Evolutionary conservation across 1,139 yeast species (phyloP), one percentile per base, ranked within the genome.

Genomic region (Yamadazyma sp.): DNA sequence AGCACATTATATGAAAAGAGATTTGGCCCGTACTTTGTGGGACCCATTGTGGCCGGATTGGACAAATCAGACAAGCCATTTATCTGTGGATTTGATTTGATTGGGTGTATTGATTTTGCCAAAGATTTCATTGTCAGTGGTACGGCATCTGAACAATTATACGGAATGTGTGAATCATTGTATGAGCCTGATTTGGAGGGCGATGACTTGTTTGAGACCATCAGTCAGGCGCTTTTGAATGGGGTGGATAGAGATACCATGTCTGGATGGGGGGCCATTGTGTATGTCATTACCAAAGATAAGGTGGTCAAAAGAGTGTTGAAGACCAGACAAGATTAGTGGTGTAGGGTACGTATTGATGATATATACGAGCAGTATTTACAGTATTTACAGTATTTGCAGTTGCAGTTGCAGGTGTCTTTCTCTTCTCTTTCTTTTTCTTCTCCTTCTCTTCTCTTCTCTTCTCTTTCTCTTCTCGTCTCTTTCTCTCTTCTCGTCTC

Each of bases 261-360:
- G 47, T 83, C 95, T 36, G 98, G 98, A 46, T 92, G 97, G 97
- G 99, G 99, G 55, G 97, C 96, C 12, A 86, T 87, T 24, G 98
- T 94, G 28, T 90, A 92, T 62, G 70, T 94, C 44, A 80, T 94
- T 42, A 88, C 96, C 39, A 90, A 90, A 69, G 97, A 92, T 61
- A 86, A 87, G 62, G 95, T 92, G 41, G 77, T 81, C 39, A 89
- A 83, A 68, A 80, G 95, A 59, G 81, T 86, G 54, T 78, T 94
- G 65, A 89, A 84, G 71, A 89, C 96, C 42, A 82, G 98, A 65
- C 97, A 90, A 72, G 98, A 92, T 76, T 72, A 60, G 26, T 16
- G 20, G n/a, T 8, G 21, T n/a, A n/a, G n/a, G n/a, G n/a, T n/a
- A n/a, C n/a, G 10, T 15, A 13, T 11, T 28, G 13, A 15, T n/a